phyloP scores from a whole-genome alignment of 179 eudicot species.

The Camellia oleifera region DNA sequence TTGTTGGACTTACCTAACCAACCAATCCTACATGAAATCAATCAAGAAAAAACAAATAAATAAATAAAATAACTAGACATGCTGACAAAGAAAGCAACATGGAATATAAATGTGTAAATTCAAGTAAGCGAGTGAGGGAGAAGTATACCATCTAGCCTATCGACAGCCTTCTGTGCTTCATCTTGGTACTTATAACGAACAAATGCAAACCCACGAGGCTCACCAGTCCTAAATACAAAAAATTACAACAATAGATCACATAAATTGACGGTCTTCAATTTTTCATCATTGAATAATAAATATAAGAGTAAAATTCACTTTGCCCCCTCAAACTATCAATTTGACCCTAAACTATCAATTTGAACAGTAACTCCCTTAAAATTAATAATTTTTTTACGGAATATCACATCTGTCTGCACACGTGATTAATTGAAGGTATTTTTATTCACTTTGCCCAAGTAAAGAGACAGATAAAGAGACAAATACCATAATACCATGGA shows the following conservation, averaged over 20 bases:
- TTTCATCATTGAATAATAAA: neutral
- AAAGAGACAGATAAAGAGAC: too few relatives aligned
- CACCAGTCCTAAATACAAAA: slow-evolving; percentile 54
- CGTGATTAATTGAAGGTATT: too few relatives aligned
- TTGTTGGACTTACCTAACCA: neutral
- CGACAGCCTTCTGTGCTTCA: slow-evolving; percentile 77
- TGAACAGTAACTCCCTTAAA: too few relatives aligned
- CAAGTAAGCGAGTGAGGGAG: neutral
- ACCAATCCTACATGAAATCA: neutral
- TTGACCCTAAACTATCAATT: too few relatives aligned
- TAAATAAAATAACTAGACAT: neutral
- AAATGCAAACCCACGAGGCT: slow-evolving; percentile 75
- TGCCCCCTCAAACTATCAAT: too few relatives aligned
- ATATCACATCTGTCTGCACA: too few relatives aligned
- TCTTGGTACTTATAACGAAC: slow-evolving; percentile 75
- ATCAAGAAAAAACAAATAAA: neutral
- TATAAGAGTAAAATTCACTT: too few relatives aligned
- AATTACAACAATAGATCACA: neutral
- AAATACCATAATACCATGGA: too few relatives aligned
- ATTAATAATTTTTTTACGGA: too few relatives aligned
- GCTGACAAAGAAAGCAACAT: neutral
- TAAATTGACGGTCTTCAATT: neutral
- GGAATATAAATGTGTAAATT: neutral
- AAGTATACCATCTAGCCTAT: slow-evolving; percentile 58
- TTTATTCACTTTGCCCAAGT: too few relatives aligned